Evolutionary conservation across 140 eudicot species (phyloP).

Genomic region (Artemisia princeps): DNA sequence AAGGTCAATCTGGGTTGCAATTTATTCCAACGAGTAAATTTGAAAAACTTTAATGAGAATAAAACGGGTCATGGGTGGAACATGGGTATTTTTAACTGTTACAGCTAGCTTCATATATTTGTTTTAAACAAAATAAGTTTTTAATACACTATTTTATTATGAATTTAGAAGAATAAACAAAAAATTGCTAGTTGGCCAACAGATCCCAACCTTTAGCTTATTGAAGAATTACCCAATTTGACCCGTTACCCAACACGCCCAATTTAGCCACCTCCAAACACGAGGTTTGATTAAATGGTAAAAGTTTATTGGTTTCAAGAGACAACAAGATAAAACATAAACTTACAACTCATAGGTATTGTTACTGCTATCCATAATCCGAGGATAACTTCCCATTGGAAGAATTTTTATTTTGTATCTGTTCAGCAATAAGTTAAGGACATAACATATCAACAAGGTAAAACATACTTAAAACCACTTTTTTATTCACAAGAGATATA

Average conservation of each 20-base stretch:
- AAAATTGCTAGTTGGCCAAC: not conserved
- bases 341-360: constrained; percentile 39
- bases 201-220: too few species aligned
- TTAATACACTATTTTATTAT: too few species aligned
- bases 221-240: too few species aligned
- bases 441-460: constrained; percentile 1
- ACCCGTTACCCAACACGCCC: too few species aligned
- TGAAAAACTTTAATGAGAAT: not conserved
- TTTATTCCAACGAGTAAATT: not conserved
- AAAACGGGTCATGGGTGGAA: not conserved
- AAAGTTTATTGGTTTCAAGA: too few species aligned
- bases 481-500: not conserved
- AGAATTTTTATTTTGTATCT: constrained; percentile 79
- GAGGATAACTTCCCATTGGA: constrained; percentile 97
- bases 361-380: constrained; percentile 59
- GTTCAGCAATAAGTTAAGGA: constrained; percentile 26
- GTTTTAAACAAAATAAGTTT: too few species aligned
- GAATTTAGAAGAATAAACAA: too few species aligned
- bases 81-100: not conserved
- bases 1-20: not conserved
- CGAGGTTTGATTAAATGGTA: too few species aligned
- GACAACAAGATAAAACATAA: not conserved
- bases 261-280: too few species aligned
- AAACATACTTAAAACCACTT: too few species aligned
- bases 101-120: too few species aligned